Base-by-base conservation (phyloP, 176 grass and related monocot species). In the Phragmites australis region DNA sequence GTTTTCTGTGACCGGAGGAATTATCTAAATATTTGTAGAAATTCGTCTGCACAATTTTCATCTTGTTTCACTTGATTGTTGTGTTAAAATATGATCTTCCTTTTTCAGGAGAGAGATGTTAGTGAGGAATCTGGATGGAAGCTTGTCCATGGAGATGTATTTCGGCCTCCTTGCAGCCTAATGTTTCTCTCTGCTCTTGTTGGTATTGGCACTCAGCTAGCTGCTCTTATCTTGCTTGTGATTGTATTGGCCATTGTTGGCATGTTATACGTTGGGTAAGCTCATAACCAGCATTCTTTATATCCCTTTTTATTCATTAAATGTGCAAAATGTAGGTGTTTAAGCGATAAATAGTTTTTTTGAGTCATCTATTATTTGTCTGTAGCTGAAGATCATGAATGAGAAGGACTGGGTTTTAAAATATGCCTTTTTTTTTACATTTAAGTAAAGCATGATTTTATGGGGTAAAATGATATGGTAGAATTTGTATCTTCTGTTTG, bases 41-140 rank as follows among this genome's bases (percentile, higher is more conserved):
- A n/a, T n/a, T n/a, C n/a, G n/a, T n/a, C n/a, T n/a, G n/a, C n/a
- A n/a, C n/a, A n/a, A n/a, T n/a, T n/a, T n/a, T n/a, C n/a, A n/a
- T n/a, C n/a, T n/a, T n/a, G n/a, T n/a, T n/a, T n/a, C n/a, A n/a
- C n/a, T n/a, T n/a, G n/a, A n/a, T n/a, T n/a, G n/a, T n/a, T n/a
- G n/a, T n/a, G n/a, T n/a, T n/a, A 44, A 84, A 17, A 22, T 68
- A 29, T 41, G 19, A 8, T 2, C 75, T 52, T 26, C 9, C 18
- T 73, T 87, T 80, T 47, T 82, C 77, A 99, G 96, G 96, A 99
- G 73, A 84, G 96, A 88, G 96, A 99, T 91, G 96, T 93, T 80
- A 95, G 75, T 79, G 96, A 99, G 80, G 96, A 99, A 93, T 95
- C 96, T 37, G 96, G 96, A 65, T 99, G 96, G 96, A 99, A 99